Percentiles rank a stretch among this genome's conserved stretches.
Evolutionary conservation across 805 yeast genomes (phyloP).

Genomic region (Pichia nanzhaoensis): DNA sequence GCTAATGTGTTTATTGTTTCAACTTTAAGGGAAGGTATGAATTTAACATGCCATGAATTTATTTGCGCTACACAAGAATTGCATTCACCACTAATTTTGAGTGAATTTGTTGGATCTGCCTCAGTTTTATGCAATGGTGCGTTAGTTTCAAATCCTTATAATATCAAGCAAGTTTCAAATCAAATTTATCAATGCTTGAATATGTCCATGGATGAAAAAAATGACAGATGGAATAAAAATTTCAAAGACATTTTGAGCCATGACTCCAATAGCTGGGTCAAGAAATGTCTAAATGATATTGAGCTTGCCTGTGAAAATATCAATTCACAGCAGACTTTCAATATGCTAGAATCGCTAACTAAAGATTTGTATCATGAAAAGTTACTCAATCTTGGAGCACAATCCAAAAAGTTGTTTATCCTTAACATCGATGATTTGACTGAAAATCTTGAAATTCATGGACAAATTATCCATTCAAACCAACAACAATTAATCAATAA

Average conservation of each 20-base stretch:
- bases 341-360: slow-evolving; percentile 21
- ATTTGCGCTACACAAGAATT: slow-evolving; percentile 64
- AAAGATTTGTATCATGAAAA: slow-evolving; percentile 30
- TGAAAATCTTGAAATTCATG: slow-evolving; percentile 27
- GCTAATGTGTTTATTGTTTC: slow-evolving; percentile 86
- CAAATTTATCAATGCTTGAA: slow-evolving; percentile 58
- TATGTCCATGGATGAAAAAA: slow-evolving; percentile 55
- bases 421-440: slow-evolving; percentile 45
- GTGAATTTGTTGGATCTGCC: slow-evolving; percentile 95
- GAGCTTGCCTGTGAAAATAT: slow-evolving; percentile 41
- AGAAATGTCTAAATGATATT: slow-evolving; percentile 47
- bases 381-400: slow-evolving; percentile 11
- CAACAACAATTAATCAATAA: slow-evolving; percentile 55
- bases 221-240: slow-evolving; percentile 54
- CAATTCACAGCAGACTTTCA: slow-evolving; percentile 20
- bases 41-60: slow-evolving; percentile 92
- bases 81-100: slow-evolving; percentile 75
- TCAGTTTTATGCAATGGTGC: slow-evolving; percentile 67
- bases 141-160: slow-evolving; percentile 87
- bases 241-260: slow-evolving; percentile 52
- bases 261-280: slow-evolving; percentile 75
- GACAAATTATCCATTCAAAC: slow-evolving; percentile 38
- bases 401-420: slow-evolving; percentile 40
- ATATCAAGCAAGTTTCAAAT: slow-evolving; percentile 57
- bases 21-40: slow-evolving; percentile 95